Evolutionary conservation across 768 basidiomycete species (phyloP), one percentile per base, ranked within the genome.

Genomic region (Strobilomyces dryophilus): DNA sequence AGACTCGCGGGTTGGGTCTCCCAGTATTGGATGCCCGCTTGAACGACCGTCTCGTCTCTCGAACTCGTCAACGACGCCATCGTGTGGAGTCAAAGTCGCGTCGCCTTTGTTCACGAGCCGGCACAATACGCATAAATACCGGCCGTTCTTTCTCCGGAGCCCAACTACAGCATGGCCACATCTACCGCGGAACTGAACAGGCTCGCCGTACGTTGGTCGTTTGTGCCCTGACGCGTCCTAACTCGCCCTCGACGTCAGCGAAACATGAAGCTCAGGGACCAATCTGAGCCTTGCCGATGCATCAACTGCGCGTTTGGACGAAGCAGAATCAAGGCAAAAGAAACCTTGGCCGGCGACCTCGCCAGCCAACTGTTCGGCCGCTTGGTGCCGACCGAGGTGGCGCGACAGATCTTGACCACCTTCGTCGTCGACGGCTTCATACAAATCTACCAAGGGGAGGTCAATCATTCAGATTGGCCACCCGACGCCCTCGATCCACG

Each of bases 21-120:
- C 95, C 95, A 98, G 67, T 97, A 98, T 20, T 81, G 74, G 41
- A 98, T 82, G 15, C 95, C 91, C 35, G 85, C 81, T 53, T 87
- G 71, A 27, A 92, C 75, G 53, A 86, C 76, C 0, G 90, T 83
- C 44, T 73, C 52, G 18, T 64, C 56, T 45, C 63, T 69, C 35
- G 69, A 65, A n/a, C 62, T 42, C 12, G 52, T 21, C 2, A 54
- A 54, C 15, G 53, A 53, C 27, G 47, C 24, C 57, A 55, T 59
- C 8, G 37, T 5, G 37, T 39, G 5, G n/a, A 15, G 17, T 37
- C 36, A 37, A 37, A 15, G 17, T n/a, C 36, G n/a, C 36, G n/a
- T 18, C 18, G 15, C 18, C 35, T n/a, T 37, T 37, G 36, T 39
- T 9, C 18, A 39, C 18, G 8, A 27, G 8, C 5, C n/a, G 37